phyloP scores from a whole-genome alignment of 2,329 filamentous ascomycete genomes.

The Colletotrichum nymphaeae region DNA sequence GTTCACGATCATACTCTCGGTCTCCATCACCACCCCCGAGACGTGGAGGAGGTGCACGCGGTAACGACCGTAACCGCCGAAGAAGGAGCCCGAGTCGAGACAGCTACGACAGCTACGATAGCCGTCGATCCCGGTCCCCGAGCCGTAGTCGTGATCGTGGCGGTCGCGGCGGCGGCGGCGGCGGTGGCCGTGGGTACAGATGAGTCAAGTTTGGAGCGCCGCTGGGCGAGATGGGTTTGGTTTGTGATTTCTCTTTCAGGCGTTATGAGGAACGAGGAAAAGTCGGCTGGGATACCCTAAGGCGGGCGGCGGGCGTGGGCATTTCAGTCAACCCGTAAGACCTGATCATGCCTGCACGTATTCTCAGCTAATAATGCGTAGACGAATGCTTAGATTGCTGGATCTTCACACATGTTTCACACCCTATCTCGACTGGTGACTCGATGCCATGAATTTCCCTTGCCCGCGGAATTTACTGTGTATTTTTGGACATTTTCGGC shows the following conservation, averaged over 20 bases:
- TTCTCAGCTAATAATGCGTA: slow-evolving; percentile 32
- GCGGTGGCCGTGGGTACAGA: slow-evolving; percentile 22
- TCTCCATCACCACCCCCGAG: slow-evolving; percentile 53
- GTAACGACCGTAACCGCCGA: slow-evolving; percentile 42
- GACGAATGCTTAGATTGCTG: slow-evolving; percentile 18
- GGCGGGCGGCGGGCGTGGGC: slow-evolving; percentile 21
- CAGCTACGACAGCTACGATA: slow-evolving; percentile 56
- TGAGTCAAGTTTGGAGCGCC: neutral
- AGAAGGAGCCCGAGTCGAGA: slow-evolving; percentile 43
- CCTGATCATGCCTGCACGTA: slow-evolving; percentile 20
- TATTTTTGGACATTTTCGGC: neutral
- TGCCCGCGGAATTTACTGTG: neutral
- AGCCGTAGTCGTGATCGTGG: slow-evolving; percentile 29
- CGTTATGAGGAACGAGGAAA: slow-evolving; percentile 30
- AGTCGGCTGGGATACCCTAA: slow-evolving; percentile 10
- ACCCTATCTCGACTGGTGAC: slow-evolving; percentile 14
- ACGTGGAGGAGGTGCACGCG: slow-evolving; percentile 44
- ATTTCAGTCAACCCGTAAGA: slow-evolving; percentile 31
- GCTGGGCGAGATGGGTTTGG: neutral
- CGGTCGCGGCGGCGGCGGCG: neutral
- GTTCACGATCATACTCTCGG: slow-evolving; percentile 59
- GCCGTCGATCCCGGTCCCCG: slow-evolving; percentile 42
- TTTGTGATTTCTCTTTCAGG: slow-evolving; percentile 19
- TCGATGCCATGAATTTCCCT: neutral
- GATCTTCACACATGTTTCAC: slow-evolving; percentile 11